phyloP scores from a whole-genome alignment of 768 basidiomycete genomes.

The Asterophora lycoperdoides region DNA sequence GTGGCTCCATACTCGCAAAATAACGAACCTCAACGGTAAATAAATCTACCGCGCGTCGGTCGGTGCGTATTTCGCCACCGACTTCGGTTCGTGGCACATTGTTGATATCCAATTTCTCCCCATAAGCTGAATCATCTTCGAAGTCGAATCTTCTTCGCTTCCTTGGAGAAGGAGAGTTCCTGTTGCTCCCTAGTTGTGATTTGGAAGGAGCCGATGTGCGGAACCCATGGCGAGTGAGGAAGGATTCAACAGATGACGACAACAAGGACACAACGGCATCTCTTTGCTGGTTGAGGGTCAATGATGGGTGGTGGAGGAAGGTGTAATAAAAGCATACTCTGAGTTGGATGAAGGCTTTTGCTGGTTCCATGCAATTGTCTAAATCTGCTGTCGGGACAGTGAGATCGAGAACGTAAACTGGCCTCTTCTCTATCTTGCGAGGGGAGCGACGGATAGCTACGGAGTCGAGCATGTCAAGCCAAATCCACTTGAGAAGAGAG shows the following conservation, averaged over 20 bases:
- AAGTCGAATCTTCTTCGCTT: slow-evolving; percentile 48
- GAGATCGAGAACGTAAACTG: slow-evolving; percentile 82
- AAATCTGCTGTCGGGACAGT: slow-evolving; percentile 59
- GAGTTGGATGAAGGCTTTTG: slow-evolving; percentile 55
- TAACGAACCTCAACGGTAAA: slow-evolving; percentile 6
- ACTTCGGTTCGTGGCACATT: neutral
- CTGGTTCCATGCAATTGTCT: slow-evolving; percentile 79
- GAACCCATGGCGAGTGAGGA: slow-evolving; percentile 65
- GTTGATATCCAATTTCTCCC: slow-evolving; percentile 20
- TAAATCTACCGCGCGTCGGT: neutral
- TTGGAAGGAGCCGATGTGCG: slow-evolving; percentile 20
- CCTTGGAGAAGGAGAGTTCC: slow-evolving; percentile 32
- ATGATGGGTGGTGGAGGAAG: slow-evolving; percentile 8
- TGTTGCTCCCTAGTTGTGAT: slow-evolving; percentile 1
- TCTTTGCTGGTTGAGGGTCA: slow-evolving; percentile 45
- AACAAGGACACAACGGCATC: slow-evolving; percentile 53
- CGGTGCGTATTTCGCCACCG: neutral
- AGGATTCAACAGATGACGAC: slow-evolving; percentile 52
- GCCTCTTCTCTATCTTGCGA: slow-evolving; percentile 71
- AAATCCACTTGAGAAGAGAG: neutral
- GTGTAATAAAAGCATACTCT: too few relatives aligned
- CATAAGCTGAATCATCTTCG: slow-evolving; percentile 33
- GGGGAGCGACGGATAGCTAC: slow-evolving; percentile 67
- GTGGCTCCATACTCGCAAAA: neutral
- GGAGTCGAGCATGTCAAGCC: slow-evolving; percentile 14